phyloP scores from a whole-genome alignment of 805 yeast species.

The Torulaspora maleeae region DNA sequence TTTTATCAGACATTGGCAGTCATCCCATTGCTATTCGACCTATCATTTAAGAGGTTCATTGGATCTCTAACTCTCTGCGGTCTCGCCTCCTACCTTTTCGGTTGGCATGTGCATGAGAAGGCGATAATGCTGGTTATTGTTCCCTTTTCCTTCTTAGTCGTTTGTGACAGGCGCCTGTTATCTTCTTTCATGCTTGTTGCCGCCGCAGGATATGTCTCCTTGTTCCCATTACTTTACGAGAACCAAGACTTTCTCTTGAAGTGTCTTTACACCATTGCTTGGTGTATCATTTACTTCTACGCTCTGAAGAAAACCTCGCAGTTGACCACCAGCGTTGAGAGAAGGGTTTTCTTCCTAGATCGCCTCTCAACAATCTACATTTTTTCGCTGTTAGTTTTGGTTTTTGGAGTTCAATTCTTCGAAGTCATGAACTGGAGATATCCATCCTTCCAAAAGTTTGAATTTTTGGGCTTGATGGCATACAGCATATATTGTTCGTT shows the following conservation, averaged over 20 bases:
- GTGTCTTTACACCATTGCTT: conserved; percentile 68
- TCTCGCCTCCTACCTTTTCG: conserved; percentile 84
- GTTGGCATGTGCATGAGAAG: conserved; percentile 99
- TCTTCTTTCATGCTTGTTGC: conserved; percentile 67
- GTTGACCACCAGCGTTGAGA: conserved; percentile 38
- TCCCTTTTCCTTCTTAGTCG: conserved; percentile 76
- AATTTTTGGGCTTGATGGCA: conserved; percentile 74
- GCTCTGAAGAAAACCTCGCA: conserved; percentile 66
- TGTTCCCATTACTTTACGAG: conserved; percentile 82
- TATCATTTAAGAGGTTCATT: conserved; percentile 71
- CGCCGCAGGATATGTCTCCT: conserved; percentile 77
- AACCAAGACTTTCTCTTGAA: conserved; percentile 78
- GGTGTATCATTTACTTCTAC: conserved; percentile 75
- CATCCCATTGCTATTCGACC: conserved; percentile 63
- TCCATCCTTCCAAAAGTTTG: conserved; percentile 51
- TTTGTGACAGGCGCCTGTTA: conserved; percentile 65
- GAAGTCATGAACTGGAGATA: conserved; percentile 55
- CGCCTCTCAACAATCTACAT: conserved; percentile 63
- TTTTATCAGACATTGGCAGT: conserved; percentile 78
- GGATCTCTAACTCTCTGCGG: conserved; percentile 88
- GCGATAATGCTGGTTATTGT: conserved; percentile 86
- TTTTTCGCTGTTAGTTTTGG: conserved; percentile 61
- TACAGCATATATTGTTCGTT: conserved; percentile 81
- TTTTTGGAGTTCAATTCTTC: conserved; percentile 43
- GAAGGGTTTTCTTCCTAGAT: conserved; percentile 62